Percentiles rank a stretch among this genome's conserved stretches.
These are phyloP conservation scores for Cystofilobasidium bisporidii DNA, from an alignment of 768 basidiomycete species.

Conservation along the genomic window DNA sequence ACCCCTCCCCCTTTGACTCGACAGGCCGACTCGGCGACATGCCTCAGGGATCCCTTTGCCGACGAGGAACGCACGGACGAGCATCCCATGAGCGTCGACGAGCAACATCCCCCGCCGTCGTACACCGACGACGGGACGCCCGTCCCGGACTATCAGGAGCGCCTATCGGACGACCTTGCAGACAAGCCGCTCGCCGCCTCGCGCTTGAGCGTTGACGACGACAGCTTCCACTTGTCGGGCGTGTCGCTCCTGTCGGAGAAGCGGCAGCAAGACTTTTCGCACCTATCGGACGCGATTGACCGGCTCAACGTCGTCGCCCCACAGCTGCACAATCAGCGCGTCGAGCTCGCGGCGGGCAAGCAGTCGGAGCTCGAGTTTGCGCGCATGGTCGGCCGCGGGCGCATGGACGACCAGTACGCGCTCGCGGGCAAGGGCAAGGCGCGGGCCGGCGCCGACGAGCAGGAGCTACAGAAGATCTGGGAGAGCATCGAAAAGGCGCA, in stretches of 20 bases:
- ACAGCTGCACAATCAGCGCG: constrained; percentile 81
- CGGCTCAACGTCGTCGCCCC: constrained; percentile 75
- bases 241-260: constrained; percentile 50
- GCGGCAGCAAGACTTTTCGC: constrained; percentile 71
- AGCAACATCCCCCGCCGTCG: constrained; percentile 1
- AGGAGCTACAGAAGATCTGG: constrained; percentile 41
- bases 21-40: too few relatives aligned
- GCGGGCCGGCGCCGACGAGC: background rate
- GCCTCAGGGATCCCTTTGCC: background rate
- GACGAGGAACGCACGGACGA: background rate
- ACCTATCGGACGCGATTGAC: constrained; percentile 79
- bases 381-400: constrained; percentile 44
- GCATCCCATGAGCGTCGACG: background rate
- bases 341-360: constrained; percentile 58
- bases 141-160: constrained; percentile 2
- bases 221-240: background rate
- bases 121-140: constrained; percentile 7
- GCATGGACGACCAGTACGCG: constrained; percentile 39
- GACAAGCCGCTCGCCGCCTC: background rate
- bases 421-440: constrained; percentile 35
- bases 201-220: background rate
- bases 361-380: constrained; percentile 65
- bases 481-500: constrained; percentile 39
- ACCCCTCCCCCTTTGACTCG: too few relatives aligned
- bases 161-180: background rate